Evolutionary conservation across 1,284 basidiomycete species (phyloP), one percentile per base, ranked within the genome.

Genomic region (Rhodotorula mucilaginosa): DNA sequence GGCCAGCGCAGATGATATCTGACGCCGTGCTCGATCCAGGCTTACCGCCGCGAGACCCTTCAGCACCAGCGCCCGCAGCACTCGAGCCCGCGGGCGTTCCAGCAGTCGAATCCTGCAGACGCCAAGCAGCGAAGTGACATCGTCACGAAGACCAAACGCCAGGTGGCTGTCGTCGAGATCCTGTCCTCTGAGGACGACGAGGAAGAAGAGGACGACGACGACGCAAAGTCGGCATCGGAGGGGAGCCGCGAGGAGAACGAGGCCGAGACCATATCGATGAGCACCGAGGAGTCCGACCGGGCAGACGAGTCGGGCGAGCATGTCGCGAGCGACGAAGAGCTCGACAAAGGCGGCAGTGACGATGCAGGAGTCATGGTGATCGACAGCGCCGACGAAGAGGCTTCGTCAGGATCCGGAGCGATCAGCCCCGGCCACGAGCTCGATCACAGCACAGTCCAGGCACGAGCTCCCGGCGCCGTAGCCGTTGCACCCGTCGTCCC

Each of bases 31-130:
- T 44, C 39, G 7, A 0, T 10, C 26, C 52, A 64, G 62, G 62
- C 46, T 16, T 64, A 64, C 19, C 62, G 62, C 19, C 65, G 62
- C 12, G 52, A 57, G 26, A 7, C 64, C 44, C 71, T 73, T 54
- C 64, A 67, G 3, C 44, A 62, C 6, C 67, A 70, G 46, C 29
- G 31, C 21, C 21, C 13, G 34, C 21, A 19, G 26, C 62, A 47
- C 18, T 15, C 12, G 26, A 16, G 54, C 62, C 52, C 54, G 26
- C 54, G 2, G 54, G 26, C 29, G 15, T 12, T 10, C n/a, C 26
- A 18, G 12, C 54, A 26, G 16, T n/a, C 52, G n/a, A 56, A 13
- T 34, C 60, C 57, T 21, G 52, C 49, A 7, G 13, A 46, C 18
- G 5, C 65, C 7, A 21, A 34, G 18, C 26, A 64, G 29, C 31